Base-by-base conservation (phyloP, 2,329 filamentous ascomycete species). In the Massarina eburnea region DNA sequence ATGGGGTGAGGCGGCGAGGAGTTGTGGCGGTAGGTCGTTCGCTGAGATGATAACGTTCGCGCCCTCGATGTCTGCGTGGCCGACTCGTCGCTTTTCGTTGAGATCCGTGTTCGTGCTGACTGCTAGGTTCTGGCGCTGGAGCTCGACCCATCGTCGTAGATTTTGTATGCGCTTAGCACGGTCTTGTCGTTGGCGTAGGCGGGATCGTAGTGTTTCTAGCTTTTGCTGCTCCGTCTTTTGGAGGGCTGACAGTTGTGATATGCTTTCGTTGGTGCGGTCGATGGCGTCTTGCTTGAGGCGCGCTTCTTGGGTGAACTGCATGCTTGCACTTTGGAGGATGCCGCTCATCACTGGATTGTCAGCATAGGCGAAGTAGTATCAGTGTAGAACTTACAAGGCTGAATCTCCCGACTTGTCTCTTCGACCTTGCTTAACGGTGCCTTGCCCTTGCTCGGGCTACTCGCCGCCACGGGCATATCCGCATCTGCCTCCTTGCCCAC, bases 271-370 rank as follows among this genome's bases (percentile, higher is more conserved):
- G 27, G 95, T 83, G 14, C 84, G 79, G 64, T 96, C 91, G 43
- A 97, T 86, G 22, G 85, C 81, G 39, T 86, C 80, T 72, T 96
- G 91, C 66, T 96, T 96, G 35, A 86, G 79, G 58, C 86, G 87
- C 52, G 96, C 83, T 67, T 92, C 89, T 39, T 83, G 78, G 45
- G 89, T 86, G 66, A 96, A 92, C 35, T 89, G 84, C 34, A 84
- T 80, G 39, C 91, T 84, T 4, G 91, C 88, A 57, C 91, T 85
- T 34, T 83, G 84, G 18, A 99, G 79, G 39, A 95, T 84, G 54
- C 89, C 85, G 34, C 88, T 89, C 60, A 96, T 91, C 39, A 91
- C 88, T 66, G 24, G 1, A 14, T 10, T 44, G 51, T 49, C 45
- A 48, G 33, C n/a, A 15, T 8, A 6, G 3, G 12, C 8, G 7